Evolutionary conservation across 768 basidiomycete genomes (phyloP).

Genomic region (Collybiopsis confluens): DNA sequence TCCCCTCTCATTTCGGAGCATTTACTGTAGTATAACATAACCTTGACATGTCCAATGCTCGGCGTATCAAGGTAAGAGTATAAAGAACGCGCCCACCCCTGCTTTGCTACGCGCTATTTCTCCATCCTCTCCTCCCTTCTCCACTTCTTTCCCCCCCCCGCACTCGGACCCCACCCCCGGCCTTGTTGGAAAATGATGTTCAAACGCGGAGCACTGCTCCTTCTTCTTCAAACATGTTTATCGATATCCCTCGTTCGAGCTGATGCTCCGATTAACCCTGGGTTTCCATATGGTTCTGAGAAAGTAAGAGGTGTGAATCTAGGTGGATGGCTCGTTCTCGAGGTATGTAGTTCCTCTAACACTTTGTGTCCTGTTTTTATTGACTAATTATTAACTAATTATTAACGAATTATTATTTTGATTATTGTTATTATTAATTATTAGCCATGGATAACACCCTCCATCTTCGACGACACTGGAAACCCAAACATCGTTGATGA

Average conservation of each 20-base stretch:
- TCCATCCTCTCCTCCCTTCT: too few relatives aligned
- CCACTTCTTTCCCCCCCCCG: too few relatives aligned
- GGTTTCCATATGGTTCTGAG: slow-evolving; percentile 69
- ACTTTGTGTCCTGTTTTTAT: not conserved
- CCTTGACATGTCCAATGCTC: too few relatives aligned
- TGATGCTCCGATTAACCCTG: slow-evolving; percentile 32
- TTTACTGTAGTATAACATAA: too few relatives aligned
- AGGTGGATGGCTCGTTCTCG: slow-evolving; percentile 53
- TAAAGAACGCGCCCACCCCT: too few relatives aligned
- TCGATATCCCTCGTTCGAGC: not conserved
- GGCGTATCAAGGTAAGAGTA: too few relatives aligned
- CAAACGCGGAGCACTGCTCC: too few relatives aligned
- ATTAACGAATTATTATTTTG: not conserved
- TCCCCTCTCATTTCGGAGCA: too few relatives aligned
- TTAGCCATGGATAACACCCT: slow-evolving; percentile 78
- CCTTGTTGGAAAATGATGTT: too few relatives aligned
- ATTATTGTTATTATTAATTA: slow-evolving; percentile 10
- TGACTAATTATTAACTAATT: not conserved
- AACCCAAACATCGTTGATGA: slow-evolving; percentile 64
- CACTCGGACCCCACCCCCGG: too few relatives aligned
- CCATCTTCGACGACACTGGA: slow-evolving; percentile 65
- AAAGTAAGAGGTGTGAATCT: slow-evolving; percentile 84
- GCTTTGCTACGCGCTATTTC: too few relatives aligned
- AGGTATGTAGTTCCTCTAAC: slow-evolving; percentile 29
- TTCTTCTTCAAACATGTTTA: too few relatives aligned